Conservation (phyloP, 768 basidiomycete genomes). For the Suillus spraguei region DNA sequence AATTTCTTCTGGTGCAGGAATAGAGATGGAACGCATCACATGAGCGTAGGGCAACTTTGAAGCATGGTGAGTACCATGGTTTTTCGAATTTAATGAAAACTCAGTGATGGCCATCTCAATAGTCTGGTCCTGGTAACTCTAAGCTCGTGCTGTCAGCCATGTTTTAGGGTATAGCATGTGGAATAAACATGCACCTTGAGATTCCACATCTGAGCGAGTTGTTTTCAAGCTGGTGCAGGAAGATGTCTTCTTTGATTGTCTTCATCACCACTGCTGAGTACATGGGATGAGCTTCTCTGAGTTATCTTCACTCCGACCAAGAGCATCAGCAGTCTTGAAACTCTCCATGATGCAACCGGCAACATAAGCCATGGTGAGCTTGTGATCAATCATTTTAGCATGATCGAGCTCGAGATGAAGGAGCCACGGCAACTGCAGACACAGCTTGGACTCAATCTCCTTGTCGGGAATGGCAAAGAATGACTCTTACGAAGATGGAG, state of each 20-base stretch:
- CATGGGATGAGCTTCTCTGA: conserved; percentile 94
- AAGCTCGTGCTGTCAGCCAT: too few species aligned
- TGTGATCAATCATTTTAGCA: conserved; percentile 96
- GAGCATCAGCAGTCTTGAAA: conserved; percentile 83
- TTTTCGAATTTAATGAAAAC: too few species aligned
- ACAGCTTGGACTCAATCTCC: conserved; percentile 87
- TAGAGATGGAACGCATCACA: too few species aligned
- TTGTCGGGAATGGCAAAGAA: conserved; percentile 99
- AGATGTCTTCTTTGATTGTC: conserved; percentile 97
- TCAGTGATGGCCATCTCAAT: too few species aligned
- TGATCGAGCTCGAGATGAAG: conserved; percentile 96
- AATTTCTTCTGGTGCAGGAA: too few species aligned
- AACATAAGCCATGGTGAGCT: conserved; percentile 93
- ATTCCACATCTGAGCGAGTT: conserved; percentile 27
- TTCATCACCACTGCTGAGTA: conserved; percentile 81
- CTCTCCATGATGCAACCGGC: conserved; percentile 91
- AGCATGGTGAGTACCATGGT: too few species aligned
- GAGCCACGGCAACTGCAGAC: conserved; percentile 95
- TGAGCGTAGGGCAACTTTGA: too few species aligned
- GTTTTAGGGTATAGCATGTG: too few species aligned
- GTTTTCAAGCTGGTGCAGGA: conserved; percentile 93
- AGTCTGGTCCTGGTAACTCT: too few species aligned
- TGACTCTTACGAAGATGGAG: conserved; percentile 88
- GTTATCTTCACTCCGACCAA: conserved; percentile 99
- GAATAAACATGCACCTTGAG: too few species aligned